These are phyloP conservation scores for Oryza coarctata DNA, from an alignment of 176 grass and related monocot genomes.

Conservation along the genomic window DNA sequence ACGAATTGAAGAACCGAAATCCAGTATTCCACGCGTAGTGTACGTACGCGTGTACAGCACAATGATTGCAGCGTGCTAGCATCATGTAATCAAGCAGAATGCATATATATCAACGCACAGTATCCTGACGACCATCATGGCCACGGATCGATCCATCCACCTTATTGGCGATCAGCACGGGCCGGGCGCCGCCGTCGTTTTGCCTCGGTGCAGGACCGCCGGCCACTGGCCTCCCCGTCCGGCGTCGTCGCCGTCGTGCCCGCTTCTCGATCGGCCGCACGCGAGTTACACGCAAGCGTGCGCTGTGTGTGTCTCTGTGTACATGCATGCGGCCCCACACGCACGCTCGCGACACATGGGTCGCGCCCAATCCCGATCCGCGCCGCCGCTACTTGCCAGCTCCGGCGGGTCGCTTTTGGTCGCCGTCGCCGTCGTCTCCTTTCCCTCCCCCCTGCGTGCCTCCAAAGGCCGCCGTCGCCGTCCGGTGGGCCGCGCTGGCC, in stretches of 20 bases:
- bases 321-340: conserved; percentile 4
- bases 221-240: neutral
- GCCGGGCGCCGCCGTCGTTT: neutral
- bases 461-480: conserved; percentile 24
- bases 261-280: neutral
- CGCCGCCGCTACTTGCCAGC: neutral
- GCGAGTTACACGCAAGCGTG: conserved; percentile 26
- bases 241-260: neutral
- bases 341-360: neutral
- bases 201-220: neutral
- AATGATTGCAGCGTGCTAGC: neutral
- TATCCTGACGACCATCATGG: too few species aligned
- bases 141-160: too few species aligned
- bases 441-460: neutral
- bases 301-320: neutral
- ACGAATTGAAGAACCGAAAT: neutral
- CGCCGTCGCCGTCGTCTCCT: neutral
- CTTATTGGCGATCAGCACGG: too few species aligned
- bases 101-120: too few species aligned
- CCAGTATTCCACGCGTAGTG: neutral
- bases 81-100: neutral
- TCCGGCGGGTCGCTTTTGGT: conserved; percentile 7
- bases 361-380: neutral
- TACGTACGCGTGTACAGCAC: neutral
- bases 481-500: conserved; percentile 3